phyloP scores from a whole-genome alignment of 2,329 filamentous ascomycete genomes.

The Hypoxylon rubiginosum region DNA sequence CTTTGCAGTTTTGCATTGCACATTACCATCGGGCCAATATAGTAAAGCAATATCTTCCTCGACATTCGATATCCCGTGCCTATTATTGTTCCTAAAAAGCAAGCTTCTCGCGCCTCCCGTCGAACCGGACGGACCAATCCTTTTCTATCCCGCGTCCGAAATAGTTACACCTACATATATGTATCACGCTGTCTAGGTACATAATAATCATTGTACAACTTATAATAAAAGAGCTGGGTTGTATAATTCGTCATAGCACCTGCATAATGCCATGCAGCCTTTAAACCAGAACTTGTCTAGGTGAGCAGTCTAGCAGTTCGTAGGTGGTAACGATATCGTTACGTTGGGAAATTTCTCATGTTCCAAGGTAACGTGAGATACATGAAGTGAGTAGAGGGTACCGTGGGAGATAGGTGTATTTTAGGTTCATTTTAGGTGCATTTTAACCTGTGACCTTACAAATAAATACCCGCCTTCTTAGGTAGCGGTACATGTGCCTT shows the following conservation, averaged over 20 bases:
- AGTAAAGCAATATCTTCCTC: not conserved
- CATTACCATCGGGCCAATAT: not conserved
- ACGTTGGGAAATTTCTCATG: slow-evolving; percentile 16
- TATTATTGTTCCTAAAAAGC: not conserved
- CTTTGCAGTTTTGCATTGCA: not conserved
- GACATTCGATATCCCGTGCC: not conserved
- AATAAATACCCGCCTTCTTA: slow-evolving; percentile 27
- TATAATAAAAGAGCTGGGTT: slow-evolving; percentile 24
- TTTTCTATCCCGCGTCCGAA: slow-evolving; percentile 8
- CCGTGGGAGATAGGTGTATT: not conserved
- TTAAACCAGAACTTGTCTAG: slow-evolving; percentile 29
- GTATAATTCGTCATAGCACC: slow-evolving; percentile 42
- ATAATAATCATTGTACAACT: slow-evolving; percentile 23
- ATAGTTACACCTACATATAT: not conserved
- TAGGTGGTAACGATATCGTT: slow-evolving; percentile 12
- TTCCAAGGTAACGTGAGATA: slow-evolving; percentile 22
- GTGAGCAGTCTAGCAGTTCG: slow-evolving; percentile 20
- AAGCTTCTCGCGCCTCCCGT: not conserved
- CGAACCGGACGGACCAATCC: not conserved
- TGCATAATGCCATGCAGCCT: slow-evolving; percentile 40
- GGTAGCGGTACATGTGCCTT: slow-evolving; percentile 15
- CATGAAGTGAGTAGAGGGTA: too few relatives aligned
- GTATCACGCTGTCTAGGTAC: too few relatives aligned
- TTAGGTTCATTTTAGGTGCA: too few relatives aligned
- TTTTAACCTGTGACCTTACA: not conserved